Evolutionary conservation across 2,329 filamentous ascomycete species (phyloP), one percentile per base, ranked within the genome.

Genomic region (Alternaria sp.): DNA sequence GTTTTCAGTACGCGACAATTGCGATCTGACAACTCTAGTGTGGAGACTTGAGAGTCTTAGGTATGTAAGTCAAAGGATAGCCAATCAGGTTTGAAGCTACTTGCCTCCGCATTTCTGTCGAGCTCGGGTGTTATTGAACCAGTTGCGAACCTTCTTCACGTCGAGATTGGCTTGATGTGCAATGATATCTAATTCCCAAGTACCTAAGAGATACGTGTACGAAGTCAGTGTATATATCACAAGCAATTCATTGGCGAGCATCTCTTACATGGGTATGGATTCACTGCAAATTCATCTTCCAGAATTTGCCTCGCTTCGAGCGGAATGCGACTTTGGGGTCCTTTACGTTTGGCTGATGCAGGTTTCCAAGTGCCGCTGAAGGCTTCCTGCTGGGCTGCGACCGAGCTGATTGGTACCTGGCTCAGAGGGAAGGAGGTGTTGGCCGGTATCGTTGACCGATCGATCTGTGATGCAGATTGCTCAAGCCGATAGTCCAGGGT

Each of bases 121-220:
- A 8, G 74, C 72, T 36, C 75, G 63, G 4, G 74, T 72, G 39
- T 78, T 78, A 52, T 78, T 78, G 63, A 73, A 78, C 75, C 74
- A 78, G 26, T 72, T 77, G 24, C 72, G 67, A 34, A 78, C 75
- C 22, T 70, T 69, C 58, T 78, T 78, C 8, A 73, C 71, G 16
- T 77, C 74, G n/a, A 78, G 66, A 26, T 73, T 75, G 32, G 74
- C 72, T 60, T 77, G 74, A 36, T 77, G 74, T 20, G 74, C 75
- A 28, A 78, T 77, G 44, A 76, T 75, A 47, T 78, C 75, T 39
- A 77, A 67, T 48, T 78, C 75, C 74, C 74, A 78, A 0, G 65
- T 64, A 47, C 32, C 14, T 14, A 14, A 36, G 12, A 14, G 14
- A 16, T 12, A 14, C 12, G 14, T 14, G 14, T 36, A 36, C 5